Base-by-base conservation (phyloP, 192 early-diverging fungal genomes). In the Podila clonocystis region DNA sequence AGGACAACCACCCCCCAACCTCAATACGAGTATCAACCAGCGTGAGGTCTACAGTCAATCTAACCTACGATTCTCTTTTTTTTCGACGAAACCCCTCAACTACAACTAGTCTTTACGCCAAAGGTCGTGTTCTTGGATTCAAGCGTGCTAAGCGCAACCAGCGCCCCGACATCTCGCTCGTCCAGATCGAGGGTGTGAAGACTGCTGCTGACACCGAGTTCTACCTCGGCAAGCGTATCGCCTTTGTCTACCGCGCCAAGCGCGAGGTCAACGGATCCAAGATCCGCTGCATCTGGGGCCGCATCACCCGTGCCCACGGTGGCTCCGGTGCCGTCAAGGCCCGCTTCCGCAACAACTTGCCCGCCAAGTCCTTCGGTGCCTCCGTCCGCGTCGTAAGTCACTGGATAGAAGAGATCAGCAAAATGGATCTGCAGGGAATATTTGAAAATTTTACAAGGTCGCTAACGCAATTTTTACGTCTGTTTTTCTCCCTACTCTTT, bases 191-290 rank as follows among this genome's bases (percentile, higher is more conserved):
- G 86, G 94, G 94, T 87, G 96, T 97, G 65, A 82, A 89, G 83
- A 95, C 94, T 74, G 89, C 92, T 89, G 87, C 94, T 83, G 96
- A 98, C 75, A 91, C 97, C 77, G 86, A 89, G 65, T 99, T 97
- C 91, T 99, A 99, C 92, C 93, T 95, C 71, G 98, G 98, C 76
- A 99, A 98, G 93, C 95, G 95, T 84, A 90, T 99, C 75, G 97
- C 97, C 66, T 98, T 95, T 87, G 94, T 98, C 80, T 99, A 98
- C 95, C 93, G 93, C 71, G 96, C 96, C 67, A 91, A 96, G 85
- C 88, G 93, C 63, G 89, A 86, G 82, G 82, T 87, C 69, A 94
- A 97, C 87, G 97, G 97, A 82, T 92, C 93, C 86, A 91, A 94
- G 83, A 91, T 99, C 88, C 93, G 97, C 82, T 95, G 95, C 83